These are phyloP conservation scores for Sporodiniella umbellata DNA, from an alignment of 371 early-diverging fungal genomes.

Conservation along the genomic window DNA sequence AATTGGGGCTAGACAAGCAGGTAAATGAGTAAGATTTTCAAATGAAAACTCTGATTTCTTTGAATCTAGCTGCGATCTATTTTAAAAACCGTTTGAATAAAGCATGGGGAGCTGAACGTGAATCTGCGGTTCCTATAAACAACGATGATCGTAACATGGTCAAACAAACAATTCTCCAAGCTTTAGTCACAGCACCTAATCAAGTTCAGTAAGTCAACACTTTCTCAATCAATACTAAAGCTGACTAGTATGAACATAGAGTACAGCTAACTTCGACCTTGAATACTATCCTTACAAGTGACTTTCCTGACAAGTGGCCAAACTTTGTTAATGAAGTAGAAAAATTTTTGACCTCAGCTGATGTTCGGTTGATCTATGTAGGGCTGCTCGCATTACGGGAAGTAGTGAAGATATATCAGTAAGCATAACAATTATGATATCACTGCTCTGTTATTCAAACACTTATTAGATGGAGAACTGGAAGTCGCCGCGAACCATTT, in stretches of 20 bases:
- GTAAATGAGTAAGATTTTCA: conserved; percentile 31
- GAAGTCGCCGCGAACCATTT: conserved; percentile 58
- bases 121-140: conserved; percentile 47
- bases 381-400: conserved; percentile 80
- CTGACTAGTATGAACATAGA: no score
- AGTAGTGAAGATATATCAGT: conserved; percentile 80
- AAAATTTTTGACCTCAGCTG: conserved; percentile 61
- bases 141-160: conserved; percentile 76
- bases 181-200: conserved; percentile 67
- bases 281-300: conserved; percentile 64
- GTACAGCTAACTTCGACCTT: conserved; percentile 76
- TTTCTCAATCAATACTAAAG: no score
- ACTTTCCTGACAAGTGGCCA: conserved; percentile 85
- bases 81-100: conserved; percentile 87
- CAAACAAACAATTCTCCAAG: conserved; percentile 74
- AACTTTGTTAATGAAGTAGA: conserved; percentile 69
- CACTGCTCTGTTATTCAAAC: no score
- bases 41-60: not conserved
- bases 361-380: conserved; percentile 66
- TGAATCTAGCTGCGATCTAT: conserved; percentile 78
- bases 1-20: conserved; percentile 71
- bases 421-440: conserved; percentile 27
- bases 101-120: conserved; percentile 64
- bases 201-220: conserved; percentile 72
- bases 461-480: conserved; percentile 50